A percentile compares a stretch with the other conserved stretches of the same genome.
These are phyloP conservation scores for Plectosphaerella cucumerina DNA, from an alignment of 2,329 filamentous ascomycete species.

Conservation along the genomic window DNA sequence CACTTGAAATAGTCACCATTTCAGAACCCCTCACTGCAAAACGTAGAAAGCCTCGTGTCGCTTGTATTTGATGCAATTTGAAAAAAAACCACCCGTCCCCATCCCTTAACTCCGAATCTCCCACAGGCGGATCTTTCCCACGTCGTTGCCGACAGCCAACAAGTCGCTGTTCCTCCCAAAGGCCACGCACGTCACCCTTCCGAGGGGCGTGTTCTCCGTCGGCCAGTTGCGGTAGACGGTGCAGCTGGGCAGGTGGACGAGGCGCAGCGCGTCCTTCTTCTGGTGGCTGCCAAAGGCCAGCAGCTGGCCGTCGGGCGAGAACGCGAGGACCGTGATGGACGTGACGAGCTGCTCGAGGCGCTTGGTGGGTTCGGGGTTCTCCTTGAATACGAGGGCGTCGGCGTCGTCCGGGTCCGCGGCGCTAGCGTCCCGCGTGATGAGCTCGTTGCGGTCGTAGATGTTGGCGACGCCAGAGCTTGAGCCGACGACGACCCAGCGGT, in stretches of 20 bases:
- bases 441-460: conserved; percentile 77
- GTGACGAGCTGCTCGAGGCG: conserved; percentile 85
- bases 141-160: conserved; percentile 83
- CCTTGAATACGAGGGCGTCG: conserved; percentile 48
- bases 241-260: conserved; percentile 87
- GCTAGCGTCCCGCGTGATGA: conserved; percentile 32
- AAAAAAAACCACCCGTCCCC: too few species aligned
- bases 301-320: conserved; percentile 86
- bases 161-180: conserved; percentile 63
- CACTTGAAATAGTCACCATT: conserved; percentile 10
- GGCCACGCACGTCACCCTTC: conserved; percentile 72
- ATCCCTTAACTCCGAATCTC: conserved; percentile 65
- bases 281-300: conserved; percentile 80
- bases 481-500: conserved; percentile 86
- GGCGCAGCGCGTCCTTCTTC: conserved; percentile 81
- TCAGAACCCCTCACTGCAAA: conserved; percentile 4
- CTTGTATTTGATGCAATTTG: neutral
- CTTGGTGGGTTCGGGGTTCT: conserved; percentile 66
- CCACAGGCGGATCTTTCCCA: conserved; percentile 85
- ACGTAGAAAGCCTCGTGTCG: conserved; percentile 1
- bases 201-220: conserved; percentile 82
- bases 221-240: conserved; percentile 98
- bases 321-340: conserved; percentile 71
- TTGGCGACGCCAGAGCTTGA: conserved; percentile 87
- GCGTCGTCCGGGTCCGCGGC: conserved; percentile 25